Conservation (phyloP, 495 filamentous ascomycete species). For the Hypoxylon cercidicola region DNA sequence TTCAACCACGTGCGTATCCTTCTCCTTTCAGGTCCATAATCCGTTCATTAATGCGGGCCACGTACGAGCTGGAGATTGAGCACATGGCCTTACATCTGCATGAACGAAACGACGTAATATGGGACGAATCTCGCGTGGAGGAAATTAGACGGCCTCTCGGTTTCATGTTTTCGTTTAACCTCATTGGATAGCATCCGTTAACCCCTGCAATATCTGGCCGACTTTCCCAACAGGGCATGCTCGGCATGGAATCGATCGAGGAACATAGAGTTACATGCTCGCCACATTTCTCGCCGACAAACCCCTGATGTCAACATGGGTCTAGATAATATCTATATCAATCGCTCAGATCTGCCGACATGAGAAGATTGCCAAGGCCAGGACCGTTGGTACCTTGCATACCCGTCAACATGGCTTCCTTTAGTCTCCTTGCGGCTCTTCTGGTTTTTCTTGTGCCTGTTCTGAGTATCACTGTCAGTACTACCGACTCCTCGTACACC, state of each 20-base stretch:
- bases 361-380: conserved; percentile 6
- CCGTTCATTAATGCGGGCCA: conserved; percentile 14
- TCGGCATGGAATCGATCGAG: too few species aligned
- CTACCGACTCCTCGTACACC: conserved; percentile 46
- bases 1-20: too few species aligned
- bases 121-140: conserved; percentile 17
- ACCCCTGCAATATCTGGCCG: conserved; percentile 1
- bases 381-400: conserved; percentile 8
- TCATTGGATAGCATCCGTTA: conserved; percentile 10
- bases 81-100: conserved; percentile 3
- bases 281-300: conserved; percentile 13
- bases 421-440: conserved; percentile 32
- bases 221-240: not conserved
- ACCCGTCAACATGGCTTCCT: conserved; percentile 20
- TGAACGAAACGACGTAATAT: conserved; percentile 25
- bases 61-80: conserved; percentile 8
- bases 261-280: conserved; percentile 4
- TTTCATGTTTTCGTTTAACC: conserved; percentile 11
- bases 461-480: conserved; percentile 48
- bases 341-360: conserved; percentile 8
- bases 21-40: conserved; percentile 9
- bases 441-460: conserved; percentile 33
- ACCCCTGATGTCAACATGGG: conserved; percentile 13
- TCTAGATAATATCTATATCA: conserved; percentile 23
- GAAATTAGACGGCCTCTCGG: conserved; percentile 11